Evolutionary conservation across 768 basidiomycete species (phyloP), one percentile per base, ranked within the genome.

Genomic region (Porphyrellus cyaneotinctus): DNA sequence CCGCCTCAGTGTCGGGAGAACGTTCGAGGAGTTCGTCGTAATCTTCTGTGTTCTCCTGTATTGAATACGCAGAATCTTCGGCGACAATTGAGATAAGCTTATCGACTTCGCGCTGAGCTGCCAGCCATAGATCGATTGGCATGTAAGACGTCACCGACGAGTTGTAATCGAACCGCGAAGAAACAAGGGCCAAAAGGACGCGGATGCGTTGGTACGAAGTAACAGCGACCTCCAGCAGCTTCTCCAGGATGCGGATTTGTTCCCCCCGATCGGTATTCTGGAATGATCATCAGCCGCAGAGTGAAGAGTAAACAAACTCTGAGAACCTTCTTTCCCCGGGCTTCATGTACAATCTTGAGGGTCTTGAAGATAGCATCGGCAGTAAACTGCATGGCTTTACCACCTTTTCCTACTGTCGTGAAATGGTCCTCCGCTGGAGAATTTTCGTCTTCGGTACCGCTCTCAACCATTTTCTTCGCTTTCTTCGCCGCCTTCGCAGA

Each of bases 81-180:
- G 85, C 79, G 35, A 97, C 78, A 56, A 93, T 83, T 14, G 83
- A 78, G 53, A 99, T 80, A 18, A 98, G 84, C 60, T 87, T 82
- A 67, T 97, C 91, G 50, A 97, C 84, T 72, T 97, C 94, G 39
- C 78, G 77, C 65, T 92, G 89, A 2, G 95, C 92, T 15, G 85
- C 76, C 9, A 86, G 67, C 97, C 97, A 98, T 43, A 91, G 79
- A 35, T 97, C 95, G 54, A 87, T 76, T 8, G 97, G 93, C 87
- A 99, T 97, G 65, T 92, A 84, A 2, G 85, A 81, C 9, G 87
- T 76, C 51, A 87, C 81, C 20, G 87, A 90, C 22, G 91, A 87
- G 68, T 93, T 95, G 76, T 97, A 98, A 74, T 99, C 97, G 68
- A 98, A 97, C 39, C 94, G 88, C 10, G 94, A 91, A 3, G 95